Base-by-base conservation (phyloP, 78 protist genomes). In the Chrysochromulina tobinii region DNA sequence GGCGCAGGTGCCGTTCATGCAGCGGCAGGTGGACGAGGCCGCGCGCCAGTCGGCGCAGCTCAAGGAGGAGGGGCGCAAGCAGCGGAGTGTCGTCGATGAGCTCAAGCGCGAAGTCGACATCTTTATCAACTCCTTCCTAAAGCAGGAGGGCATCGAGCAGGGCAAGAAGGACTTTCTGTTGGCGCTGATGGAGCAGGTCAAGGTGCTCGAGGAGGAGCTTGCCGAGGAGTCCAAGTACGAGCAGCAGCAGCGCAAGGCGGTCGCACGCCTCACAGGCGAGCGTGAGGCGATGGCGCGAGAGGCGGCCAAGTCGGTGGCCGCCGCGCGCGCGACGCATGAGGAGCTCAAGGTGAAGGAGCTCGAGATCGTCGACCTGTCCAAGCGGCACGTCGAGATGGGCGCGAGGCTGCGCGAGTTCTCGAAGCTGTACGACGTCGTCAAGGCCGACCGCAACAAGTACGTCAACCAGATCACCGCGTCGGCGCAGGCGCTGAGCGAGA, bases 401-500 rank as follows among this genome's bases (percentile, higher is more conserved):
- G 20, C 75, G 57, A 92, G 75, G 61, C 86, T 91, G 27, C 61
- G 27, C n/a, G 72, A 68, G 27, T 73, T 61, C 88, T 53, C 67
- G 23, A 58, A 89, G 81, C 69, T 85, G 81, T 93, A 88, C 79
- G 83, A 89, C 66, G 14, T 50, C 6, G 92, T 94, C 51, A 95
- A 92, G 90, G 69, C 53, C 48, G 94, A 91, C 81, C 93, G 95
- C 57, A 87, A 92, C 88, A 81, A 89, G 67, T 84, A 92, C 54
- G 95, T 91, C 20, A 72, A 69, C 50, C 23, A 69, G 92, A 94
- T 96, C 57, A 96, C 94, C 89, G 54, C 87, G 21, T 1, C 90
- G 25, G 64, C n/a, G 53, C 96, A 94, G 93, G 89, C 89, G 23
- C 69, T 93, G 81, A 90, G 93, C 27, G 97, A 96, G 89, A 89